Base-by-base conservation (phyloP, 805 yeast species). In the Candida wancherniae region DNA sequence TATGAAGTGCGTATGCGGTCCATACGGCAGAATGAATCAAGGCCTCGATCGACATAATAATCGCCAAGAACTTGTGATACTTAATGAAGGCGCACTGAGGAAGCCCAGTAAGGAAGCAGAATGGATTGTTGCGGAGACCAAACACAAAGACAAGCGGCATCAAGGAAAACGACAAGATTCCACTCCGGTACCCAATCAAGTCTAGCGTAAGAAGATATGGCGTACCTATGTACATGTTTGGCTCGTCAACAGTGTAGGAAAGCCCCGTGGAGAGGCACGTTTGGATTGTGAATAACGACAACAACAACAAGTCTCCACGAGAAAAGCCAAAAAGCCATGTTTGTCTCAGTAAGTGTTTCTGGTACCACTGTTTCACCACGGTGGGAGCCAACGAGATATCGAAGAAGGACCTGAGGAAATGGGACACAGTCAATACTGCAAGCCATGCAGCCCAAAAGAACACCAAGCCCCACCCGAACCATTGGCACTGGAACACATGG, bases 401-500 rank as follows among this genome's bases (percentile, higher is more conserved):
- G 28, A 38, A 41, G 12, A 20, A 11, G 4, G 24, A 23, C 46
- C 43, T 34, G 8, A 32, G 13, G n/a, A 36, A 8, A 24, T 44
- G 36, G n/a, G 36, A 28, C 2, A 39, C 31, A 4, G 46, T 38
- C 14, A 29, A 26, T 12, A 20, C 24, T n/a, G 44, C 39, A 9
- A 44, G 11, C 15, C 22, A 29, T 6, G 38, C 34, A n/a, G 34
- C 48, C 43, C 48, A 44, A 31, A 36, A 39, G 10, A 39, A 17
- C 9, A 44, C 40, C 11, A 44, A 33, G 6, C 48, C 48, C 48
- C 48, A 44, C 8, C 48, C 48, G 14, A 41, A 35, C 48, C 48
- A 44, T 31, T 44, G 48, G 15, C 37, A 26, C 29, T 44, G 41
- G 37, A 39, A 44, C 25, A 44, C 48, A 33, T 44, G 48, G 26